phyloP scores from a whole-genome alignment of 106 monocot genomes.

The Xerophyta viscosa region DNA sequence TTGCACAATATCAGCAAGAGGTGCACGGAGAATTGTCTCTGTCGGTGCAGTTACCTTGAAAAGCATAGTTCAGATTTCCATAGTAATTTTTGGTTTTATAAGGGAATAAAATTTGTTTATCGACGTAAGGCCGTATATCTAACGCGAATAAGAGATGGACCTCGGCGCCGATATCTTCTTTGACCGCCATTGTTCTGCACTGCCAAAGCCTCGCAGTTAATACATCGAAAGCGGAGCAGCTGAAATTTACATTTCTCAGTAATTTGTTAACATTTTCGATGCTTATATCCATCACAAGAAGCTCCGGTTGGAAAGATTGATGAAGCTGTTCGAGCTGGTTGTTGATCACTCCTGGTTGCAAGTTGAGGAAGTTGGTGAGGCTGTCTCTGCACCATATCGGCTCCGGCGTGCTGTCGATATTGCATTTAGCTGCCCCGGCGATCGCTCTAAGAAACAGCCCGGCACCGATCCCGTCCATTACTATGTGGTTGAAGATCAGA shows the following conservation, averaged over 20 bases:
- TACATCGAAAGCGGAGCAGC: slow-evolving; percentile 27
- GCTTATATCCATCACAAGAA: slow-evolving; percentile 9
- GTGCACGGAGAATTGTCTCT: not conserved
- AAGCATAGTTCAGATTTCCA: not conserved
- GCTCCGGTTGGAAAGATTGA: not conserved
- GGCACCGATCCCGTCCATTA: slow-evolving; percentile 22
- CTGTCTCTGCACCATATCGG: slow-evolving; percentile 28
- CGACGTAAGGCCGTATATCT: not conserved
- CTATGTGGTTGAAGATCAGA: slow-evolving; percentile 19
- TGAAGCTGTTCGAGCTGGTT: not conserved
- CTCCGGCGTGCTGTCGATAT: not conserved
- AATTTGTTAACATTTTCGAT: slow-evolving; percentile 15
- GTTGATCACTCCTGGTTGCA: not conserved
- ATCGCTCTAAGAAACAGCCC: slow-evolving; percentile 26
- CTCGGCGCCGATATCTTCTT: slow-evolving; percentile 1
- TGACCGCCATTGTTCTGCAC: slow-evolving; percentile 13
- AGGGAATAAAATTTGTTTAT: not conserved
- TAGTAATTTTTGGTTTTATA: not conserved
- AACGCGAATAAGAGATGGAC: not conserved
- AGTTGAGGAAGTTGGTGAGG: slow-evolving; percentile 16
- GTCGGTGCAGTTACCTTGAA: not conserved
- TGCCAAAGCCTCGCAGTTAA: slow-evolving; percentile 15
- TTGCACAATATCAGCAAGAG: not conserved
- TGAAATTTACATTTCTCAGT: slow-evolving; percentile 9
- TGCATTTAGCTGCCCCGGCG: slow-evolving; percentile 17